Base-by-base conservation (phyloP, 371 early-diverging fungal genomes). In the Capillidium rhysosporum region DNA sequence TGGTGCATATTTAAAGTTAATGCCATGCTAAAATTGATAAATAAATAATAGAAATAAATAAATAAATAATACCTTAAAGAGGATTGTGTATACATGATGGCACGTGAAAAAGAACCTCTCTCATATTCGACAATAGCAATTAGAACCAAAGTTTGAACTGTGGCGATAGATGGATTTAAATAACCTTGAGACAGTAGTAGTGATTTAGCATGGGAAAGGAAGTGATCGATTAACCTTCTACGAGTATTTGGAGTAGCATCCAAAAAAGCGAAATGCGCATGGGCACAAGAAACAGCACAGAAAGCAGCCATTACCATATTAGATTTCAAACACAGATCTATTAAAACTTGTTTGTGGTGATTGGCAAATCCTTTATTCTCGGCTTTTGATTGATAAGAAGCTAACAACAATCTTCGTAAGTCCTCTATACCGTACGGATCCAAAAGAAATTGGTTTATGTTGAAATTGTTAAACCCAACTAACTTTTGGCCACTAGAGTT, bases 261-360 rank as follows among this genome's bases (percentile, higher is more conserved):
- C 1, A 55, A 30, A n/a, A 60, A 57, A 45, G 31, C 21, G 31
- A 56, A 57, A 51, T 58, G 47, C 5, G 38, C 52, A 0, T 54
- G 59, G 10, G 65, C 63, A 2, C 60, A 59, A 34, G 63, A 62
- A 18, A 58, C 57, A 43, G 65, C 65, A n/a, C 62, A 62, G 18
- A 63, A 65, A 40, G 57, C 58, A 26, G 38, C 56, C 18, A 51
- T 65, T 23, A 63, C 61, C 29, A 63, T 26, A 14, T 39, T 40
- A 7, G 53, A 52, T 7, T 28, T 18, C 29, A 47, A 8, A 26
- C 47, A 47, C 12, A 47, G 29, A 4, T 47, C 26, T 5, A 47
- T 47, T 26, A 47, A 29, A 25, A 47, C 26, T 1, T 29, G 24
- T 18, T 47, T 47, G 47, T 47, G 47, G 18, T 47, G 29, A 25